Percentiles rank a stretch among this genome's conserved stretches.
Evolutionary conservation across 345 rosid genomes (phyloP).

Genomic region (Gossypium thurberi): DNA sequence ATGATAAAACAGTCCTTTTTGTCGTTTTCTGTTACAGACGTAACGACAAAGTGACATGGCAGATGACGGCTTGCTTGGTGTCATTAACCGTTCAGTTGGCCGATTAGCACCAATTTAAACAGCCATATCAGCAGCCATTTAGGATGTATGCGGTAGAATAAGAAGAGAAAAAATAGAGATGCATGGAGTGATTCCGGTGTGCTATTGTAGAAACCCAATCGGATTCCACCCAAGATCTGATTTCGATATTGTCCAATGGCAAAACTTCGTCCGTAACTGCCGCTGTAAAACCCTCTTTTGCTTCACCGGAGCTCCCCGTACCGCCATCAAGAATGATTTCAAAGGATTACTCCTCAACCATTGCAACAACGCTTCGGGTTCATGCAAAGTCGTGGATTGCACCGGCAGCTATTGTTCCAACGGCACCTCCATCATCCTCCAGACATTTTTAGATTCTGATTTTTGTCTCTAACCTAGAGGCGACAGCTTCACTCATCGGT

Average conservation of each 20-base stretch:
- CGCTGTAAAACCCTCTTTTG: conserved; percentile 58
- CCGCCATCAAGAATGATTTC: conserved; percentile 57
- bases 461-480: conserved; percentile 91
- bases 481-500: conserved; percentile 82
- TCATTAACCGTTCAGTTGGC: no score
- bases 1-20: no score
- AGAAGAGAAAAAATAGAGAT: no score
- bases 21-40: no score
- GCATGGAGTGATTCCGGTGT: no score
- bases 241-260: conserved; percentile 67
- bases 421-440: conserved; percentile 64
- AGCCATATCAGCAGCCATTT: no score
- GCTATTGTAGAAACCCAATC: conserved; percentile 42
- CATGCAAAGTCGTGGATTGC: conserved; percentile 64
- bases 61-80: no score
- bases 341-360: conserved; percentile 55
- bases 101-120: no score
- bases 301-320: conserved; percentile 80
- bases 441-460: conserved; percentile 67
- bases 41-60: no score
- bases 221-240: conserved; percentile 90
- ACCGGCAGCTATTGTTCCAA: conserved; percentile 49
- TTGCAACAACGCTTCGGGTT: conserved; percentile 43
- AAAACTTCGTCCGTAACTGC: conserved; percentile 51
- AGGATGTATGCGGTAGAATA: no score